phyloP scores from a whole-genome alignment of 164 flowering plant genomes.

The Piper betle region DNA sequence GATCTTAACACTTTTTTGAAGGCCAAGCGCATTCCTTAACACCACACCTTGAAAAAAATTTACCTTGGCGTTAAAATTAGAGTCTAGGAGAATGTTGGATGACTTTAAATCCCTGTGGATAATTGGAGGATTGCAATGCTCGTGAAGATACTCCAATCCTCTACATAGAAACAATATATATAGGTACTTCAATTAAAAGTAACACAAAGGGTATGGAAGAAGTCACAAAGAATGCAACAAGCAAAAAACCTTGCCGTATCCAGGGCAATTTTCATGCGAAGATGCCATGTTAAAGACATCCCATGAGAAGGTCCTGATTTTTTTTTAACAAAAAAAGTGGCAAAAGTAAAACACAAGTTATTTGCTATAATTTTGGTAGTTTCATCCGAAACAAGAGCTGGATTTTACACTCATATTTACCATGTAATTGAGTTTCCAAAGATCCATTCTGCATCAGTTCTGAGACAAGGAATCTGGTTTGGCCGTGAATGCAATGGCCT shows the following conservation, averaged over 20 bases:
- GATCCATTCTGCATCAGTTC: constrained; percentile 94
- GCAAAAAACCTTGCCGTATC: constrained; percentile 55
- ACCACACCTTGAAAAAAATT: neutral
- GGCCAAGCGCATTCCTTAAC: too few relatives aligned
- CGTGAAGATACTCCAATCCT: constrained; percentile 89
- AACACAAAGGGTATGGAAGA: neutral
- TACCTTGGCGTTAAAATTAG: constrained; percentile 90
- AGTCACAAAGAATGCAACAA: neutral
- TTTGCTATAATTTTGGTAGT: neutral
- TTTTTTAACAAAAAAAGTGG: neutral
- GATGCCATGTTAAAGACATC: constrained; percentile 66
- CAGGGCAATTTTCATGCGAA: constrained; percentile 85
- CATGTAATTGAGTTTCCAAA: constrained; percentile 68
- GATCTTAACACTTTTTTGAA: too few relatives aligned
- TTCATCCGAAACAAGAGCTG: neutral
- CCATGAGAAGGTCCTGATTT: constrained; percentile 66
- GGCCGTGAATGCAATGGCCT: constrained; percentile 53
- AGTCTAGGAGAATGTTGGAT: constrained; percentile 85
- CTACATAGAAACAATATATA: constrained; percentile 29
- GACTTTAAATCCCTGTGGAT: constrained; percentile 98
- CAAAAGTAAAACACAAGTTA: neutral
- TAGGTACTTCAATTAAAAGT: constrained; percentile 1
- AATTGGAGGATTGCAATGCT: constrained; percentile 76
- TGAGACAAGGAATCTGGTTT: constrained; percentile 55
- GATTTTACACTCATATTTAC: constrained; percentile 21